Evolutionary conservation across 2,329 filamentous ascomycete species (phyloP), one percentile per base, ranked within the genome.

Genomic region (Penicillium sumatraense): DNA sequence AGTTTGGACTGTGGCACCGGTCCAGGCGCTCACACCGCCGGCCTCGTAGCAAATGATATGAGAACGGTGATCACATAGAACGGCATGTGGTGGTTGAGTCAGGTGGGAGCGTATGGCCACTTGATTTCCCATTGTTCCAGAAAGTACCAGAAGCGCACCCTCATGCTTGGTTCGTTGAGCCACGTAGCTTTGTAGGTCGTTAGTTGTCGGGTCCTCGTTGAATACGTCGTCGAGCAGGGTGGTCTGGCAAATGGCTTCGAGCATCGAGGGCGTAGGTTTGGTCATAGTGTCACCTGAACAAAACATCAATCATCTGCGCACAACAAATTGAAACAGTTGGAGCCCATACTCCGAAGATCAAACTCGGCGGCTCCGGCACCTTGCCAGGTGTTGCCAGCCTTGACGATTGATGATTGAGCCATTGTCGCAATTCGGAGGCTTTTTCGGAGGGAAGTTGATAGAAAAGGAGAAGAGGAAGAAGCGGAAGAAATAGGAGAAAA

Each of bases 111-210:
- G 86, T 38, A 96, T 81, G 0, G 89, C 88, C 16, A 97, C 80
- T 72, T 96, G 92, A 75, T 97, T 97, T 36, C 91, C 92, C 92
- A 96, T 96, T 4, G 93, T 96, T 3, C 93, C 93, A 0, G 90
- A 95, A 56, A 96, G 81, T 52, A 96, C 90, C 51, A 96, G 87
- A 4, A 97, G 80, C 0, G 85, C 89, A 7, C 86, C 86, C 66
- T 92, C 88, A 65, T 96, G 92, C 63, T 86, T 86, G 1, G 90
- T 85, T 3, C 96, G 81, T 27, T 82, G 70, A 16, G 91, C 90
- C 41, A 96, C 82, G 71, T 89, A 87, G 42, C 81, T 76, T 72
- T 97, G 90, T 36, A 98, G 85, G 21, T 84, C 81, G 48, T 83
- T 86, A 1, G 93, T 97, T 0, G 89, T 91, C 1, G 84, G 80